A percentile compares a stretch with the other conserved stretches of the same genome.
These are phyloP conservation scores for Powellomyces hirtus DNA, from an alignment of 192 early-diverging fungal species.

Conservation along the genomic window DNA sequence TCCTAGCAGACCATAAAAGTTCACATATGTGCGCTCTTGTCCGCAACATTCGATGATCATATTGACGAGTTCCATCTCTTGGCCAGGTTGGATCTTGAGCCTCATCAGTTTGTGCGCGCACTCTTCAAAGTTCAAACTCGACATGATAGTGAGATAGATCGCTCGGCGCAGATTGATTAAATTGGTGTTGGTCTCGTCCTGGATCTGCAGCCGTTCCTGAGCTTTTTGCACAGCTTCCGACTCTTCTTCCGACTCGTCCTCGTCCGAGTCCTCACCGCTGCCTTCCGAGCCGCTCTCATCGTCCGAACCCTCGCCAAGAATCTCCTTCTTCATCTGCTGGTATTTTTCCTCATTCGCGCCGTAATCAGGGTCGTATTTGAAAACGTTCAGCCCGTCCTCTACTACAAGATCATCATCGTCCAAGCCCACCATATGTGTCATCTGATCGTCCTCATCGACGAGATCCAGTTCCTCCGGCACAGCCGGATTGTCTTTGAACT, in stretches of 20 bases:
- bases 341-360: constrained; percentile 84
- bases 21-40: constrained; percentile 92
- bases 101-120: constrained; percentile 92
- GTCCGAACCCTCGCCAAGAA: constrained; percentile 74
- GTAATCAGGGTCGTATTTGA: constrained; percentile 78
- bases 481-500: constrained; percentile 85
- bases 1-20: constrained; percentile 88
- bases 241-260: constrained; percentile 54
- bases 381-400: constrained; percentile 82
- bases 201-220: constrained; percentile 57
- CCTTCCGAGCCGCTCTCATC: constrained; percentile 33
- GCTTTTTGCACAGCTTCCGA: constrained; percentile 47
- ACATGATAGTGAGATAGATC: constrained; percentile 97
- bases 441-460: constrained; percentile 94
- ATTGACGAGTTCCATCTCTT: constrained; percentile 89
- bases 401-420: constrained; percentile 81
- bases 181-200: constrained; percentile 88
- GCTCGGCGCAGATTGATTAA: constrained; percentile 82
- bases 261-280: constrained; percentile 55
- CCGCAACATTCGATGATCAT: constrained; percentile 98
- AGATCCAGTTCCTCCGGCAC: constrained; percentile 79
- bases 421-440: constrained; percentile 79
- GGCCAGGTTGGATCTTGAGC: constrained; percentile 75
- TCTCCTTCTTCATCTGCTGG: constrained; percentile 72
- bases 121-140: constrained; percentile 92